These are phyloP conservation scores for Aspergillus affinis DNA, from an alignment of 495 filamentous ascomycete genomes.

Conservation along the genomic window DNA sequence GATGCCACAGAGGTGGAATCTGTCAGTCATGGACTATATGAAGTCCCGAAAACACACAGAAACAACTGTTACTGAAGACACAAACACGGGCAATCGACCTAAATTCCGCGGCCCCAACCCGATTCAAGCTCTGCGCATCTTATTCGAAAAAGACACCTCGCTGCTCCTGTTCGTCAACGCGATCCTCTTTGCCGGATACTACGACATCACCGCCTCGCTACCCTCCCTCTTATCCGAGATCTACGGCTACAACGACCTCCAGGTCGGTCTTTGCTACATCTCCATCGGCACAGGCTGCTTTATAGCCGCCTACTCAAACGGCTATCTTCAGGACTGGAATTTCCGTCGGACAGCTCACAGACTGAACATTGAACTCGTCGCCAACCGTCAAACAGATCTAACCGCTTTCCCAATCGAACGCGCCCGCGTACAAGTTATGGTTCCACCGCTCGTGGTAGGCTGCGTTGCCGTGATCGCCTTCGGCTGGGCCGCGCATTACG, in stretches of 20 bases:
- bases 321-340: slow-evolving; percentile 65
- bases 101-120: slow-evolving; percentile 70
- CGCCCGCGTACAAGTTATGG: slow-evolving; percentile 56
- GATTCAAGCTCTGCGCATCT: slow-evolving; percentile 61
- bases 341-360: slow-evolving; percentile 41
- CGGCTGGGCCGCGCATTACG: slow-evolving; percentile 39
- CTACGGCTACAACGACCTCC: slow-evolving; percentile 49
- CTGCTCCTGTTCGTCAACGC: slow-evolving; percentile 45
- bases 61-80: neutral
- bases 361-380: slow-evolving; percentile 46
- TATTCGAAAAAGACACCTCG: slow-evolving; percentile 53
- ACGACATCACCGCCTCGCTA: slow-evolving; percentile 41
- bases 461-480: slow-evolving; percentile 38
- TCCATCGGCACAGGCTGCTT: slow-evolving; percentile 57
- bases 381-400: slow-evolving; percentile 52
- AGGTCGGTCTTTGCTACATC: slow-evolving; percentile 51
- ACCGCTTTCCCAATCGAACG: slow-evolving; percentile 62
- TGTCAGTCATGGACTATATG: slow-evolving; percentile 3
- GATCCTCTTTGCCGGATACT: slow-evolving; percentile 47
- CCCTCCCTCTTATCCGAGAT: slow-evolving; percentile 40
- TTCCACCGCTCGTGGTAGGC: slow-evolving; percentile 38
- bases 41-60: neutral
- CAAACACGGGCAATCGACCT: neutral
- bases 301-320: slow-evolving; percentile 83
- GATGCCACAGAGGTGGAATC: slow-evolving; percentile 15